Evolutionary conservation across 225 moss, liverwort and hornwort genomes (phyloP).

Genomic region (Physcomitrium patens): DNA sequence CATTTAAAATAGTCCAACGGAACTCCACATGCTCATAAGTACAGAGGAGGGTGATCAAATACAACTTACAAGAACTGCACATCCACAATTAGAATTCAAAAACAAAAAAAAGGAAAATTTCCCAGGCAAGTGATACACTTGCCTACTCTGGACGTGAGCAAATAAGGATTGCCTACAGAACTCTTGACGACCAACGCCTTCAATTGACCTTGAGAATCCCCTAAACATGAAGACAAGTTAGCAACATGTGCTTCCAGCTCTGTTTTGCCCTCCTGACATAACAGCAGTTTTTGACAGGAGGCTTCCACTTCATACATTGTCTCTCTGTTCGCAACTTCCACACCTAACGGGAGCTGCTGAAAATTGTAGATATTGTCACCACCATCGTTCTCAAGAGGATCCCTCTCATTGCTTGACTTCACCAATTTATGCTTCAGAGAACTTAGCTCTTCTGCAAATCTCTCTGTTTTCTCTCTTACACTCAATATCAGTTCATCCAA

Average conservation of each 20-base stretch:
- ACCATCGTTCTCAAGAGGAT: constrained; percentile 13
- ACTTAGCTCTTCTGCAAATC: constrained; percentile 36
- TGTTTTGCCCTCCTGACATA: constrained; percentile 20
- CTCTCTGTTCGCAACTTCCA: constrained; percentile 19
- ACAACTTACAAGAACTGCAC: neutral
- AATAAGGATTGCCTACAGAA: constrained; percentile 36
- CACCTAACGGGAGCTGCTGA: constrained; percentile 23
- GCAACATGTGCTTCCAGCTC: constrained; percentile 42
- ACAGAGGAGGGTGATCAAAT: neutral
- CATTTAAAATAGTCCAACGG: neutral
- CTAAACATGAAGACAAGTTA: constrained; percentile 39
- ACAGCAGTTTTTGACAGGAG: constrained; percentile 21
- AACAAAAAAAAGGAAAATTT: constrained; percentile 1
- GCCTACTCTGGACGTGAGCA: constrained; percentile 36
- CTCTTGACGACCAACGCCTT: constrained; percentile 39
- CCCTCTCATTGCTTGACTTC: constrained; percentile 20
- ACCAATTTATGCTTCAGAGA: constrained; percentile 32
- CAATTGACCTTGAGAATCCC: constrained; percentile 45
- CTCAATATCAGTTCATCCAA: constrained; percentile 34
- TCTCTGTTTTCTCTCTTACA: constrained; percentile 38
- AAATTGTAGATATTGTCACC: constrained; percentile 26
- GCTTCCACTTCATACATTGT: constrained; percentile 15
- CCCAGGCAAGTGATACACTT: constrained; percentile 21
- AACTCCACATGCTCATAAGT: neutral
- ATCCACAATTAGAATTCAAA: constrained; percentile 7